Percentiles rank a stretch among this genome's conserved stretches.
Evolutionary conservation across 352 stramenopile genomes (phyloP).

Genomic region (Globisporangium barbulae): DNA sequence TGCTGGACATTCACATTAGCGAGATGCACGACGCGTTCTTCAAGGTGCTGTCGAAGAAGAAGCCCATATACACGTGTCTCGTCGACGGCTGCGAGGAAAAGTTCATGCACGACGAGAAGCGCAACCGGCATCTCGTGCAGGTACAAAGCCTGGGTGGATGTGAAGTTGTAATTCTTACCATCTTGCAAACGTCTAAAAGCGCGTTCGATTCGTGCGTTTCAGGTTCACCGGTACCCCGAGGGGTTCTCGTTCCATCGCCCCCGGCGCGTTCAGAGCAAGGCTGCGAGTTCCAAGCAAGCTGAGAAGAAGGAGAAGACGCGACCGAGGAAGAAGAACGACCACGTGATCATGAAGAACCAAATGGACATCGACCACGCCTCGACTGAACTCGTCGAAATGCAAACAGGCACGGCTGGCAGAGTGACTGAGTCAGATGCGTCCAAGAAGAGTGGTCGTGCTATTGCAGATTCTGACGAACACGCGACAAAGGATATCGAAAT

Average conservation of each 20-base stretch:
- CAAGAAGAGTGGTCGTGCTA: background rate
- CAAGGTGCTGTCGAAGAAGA: slow-evolving; percentile 53
- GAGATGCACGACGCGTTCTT: slow-evolving; percentile 68
- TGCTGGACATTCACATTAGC: slow-evolving; percentile 57
- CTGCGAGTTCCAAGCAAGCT: slow-evolving; percentile 12
- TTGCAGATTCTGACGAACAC: background rate
- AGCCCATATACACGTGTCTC: slow-evolving; percentile 56
- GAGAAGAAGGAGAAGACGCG: slow-evolving; percentile 33
- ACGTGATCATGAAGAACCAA: background rate
- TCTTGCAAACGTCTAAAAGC: background rate
- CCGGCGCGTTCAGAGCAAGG: slow-evolving; percentile 4
- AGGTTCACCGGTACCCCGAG: slow-evolving; percentile 39
- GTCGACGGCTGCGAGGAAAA: slow-evolving; percentile 43
- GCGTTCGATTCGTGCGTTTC: background rate
- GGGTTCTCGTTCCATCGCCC: slow-evolving; percentile 37
- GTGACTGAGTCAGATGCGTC: background rate
- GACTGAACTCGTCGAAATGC: background rate
- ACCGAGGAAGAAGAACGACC: slow-evolving; percentile 28
- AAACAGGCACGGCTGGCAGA: background rate
- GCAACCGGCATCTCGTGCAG: slow-evolving; percentile 34
- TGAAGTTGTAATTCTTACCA: background rate
- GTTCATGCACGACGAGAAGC: slow-evolving; percentile 54
- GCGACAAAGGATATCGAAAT: slow-evolving; percentile 21
- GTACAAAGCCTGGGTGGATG: background rate
- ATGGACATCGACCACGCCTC: slow-evolving; percentile 26